These are phyloP conservation scores for Hypoxylon lienhwacheense DNA, from an alignment of 495 filamentous ascomycete genomes.

Conservation along the genomic window DNA sequence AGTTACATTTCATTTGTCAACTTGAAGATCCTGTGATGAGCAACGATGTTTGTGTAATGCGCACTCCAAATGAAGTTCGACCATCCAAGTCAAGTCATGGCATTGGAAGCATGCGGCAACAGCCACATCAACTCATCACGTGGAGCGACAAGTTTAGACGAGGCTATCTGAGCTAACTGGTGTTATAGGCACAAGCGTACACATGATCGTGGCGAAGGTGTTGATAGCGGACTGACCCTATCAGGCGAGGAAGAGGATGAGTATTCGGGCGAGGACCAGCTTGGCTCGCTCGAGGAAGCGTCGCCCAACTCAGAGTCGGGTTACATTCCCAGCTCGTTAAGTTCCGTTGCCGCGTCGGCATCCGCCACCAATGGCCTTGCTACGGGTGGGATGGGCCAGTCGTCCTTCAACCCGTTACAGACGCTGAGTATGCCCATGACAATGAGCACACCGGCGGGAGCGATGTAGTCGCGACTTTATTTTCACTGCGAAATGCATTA, in stretches of 20 bases:
- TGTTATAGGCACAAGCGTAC: constrained; percentile 83
- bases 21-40: constrained; percentile 41
- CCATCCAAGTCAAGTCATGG: constrained; percentile 34
- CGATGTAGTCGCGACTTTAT: constrained; percentile 26
- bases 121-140: constrained; percentile 41
- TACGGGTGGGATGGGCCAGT: constrained; percentile 39
- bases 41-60: constrained; percentile 42
- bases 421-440: constrained; percentile 61
- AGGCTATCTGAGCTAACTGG: constrained; percentile 39
- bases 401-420: constrained; percentile 53
- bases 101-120: constrained; percentile 31
- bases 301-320: constrained; percentile 65
- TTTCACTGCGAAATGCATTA: constrained; percentile 15
- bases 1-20: constrained; percentile 36
- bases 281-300: constrained; percentile 73
- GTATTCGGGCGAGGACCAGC: constrained; percentile 66
- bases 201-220: constrained; percentile 76
- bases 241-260: constrained; percentile 80
- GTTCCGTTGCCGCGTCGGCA: constrained; percentile 42
- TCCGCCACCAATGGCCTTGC: constrained; percentile 33
- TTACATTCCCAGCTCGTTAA: constrained; percentile 51
- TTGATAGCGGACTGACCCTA: constrained; percentile 65
- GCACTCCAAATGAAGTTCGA: constrained; percentile 28
- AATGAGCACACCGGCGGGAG: constrained; percentile 46
- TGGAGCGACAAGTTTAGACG: constrained; percentile 28